Percentiles rank a stretch among this genome's conserved stretches.
Conservation (phyloP, 2,329 filamentous ascomycete species). For the Dactylellina drechsleri region DNA sequence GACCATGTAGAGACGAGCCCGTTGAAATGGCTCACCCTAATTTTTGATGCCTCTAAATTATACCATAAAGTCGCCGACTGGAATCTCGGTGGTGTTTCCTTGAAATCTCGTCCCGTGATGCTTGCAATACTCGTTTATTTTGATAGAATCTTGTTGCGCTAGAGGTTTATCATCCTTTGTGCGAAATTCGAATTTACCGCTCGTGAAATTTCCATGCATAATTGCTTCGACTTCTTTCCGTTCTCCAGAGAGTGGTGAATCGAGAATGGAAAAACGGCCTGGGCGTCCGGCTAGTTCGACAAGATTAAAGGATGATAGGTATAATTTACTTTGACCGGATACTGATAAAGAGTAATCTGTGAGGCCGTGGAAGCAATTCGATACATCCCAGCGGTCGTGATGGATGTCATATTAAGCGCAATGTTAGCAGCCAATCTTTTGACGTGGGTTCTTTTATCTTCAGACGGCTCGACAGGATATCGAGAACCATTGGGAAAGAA, state of each 20-base stretch:
- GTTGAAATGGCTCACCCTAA: conserved; percentile 29
- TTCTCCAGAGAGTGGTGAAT: conserved; percentile 24
- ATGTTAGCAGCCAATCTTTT: conserved; percentile 23
- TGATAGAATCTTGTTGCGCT: conserved; percentile 13
- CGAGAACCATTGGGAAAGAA: conserved; percentile 26
- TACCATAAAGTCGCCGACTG: conserved; percentile 32
- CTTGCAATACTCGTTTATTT: background rate
- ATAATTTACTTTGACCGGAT: conserved; percentile 39
- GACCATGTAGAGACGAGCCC: conserved; percentile 19
- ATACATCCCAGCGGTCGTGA: conserved; percentile 18
- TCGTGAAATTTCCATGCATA: conserved; percentile 24
- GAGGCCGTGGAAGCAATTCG: conserved; percentile 8
- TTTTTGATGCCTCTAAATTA: conserved; percentile 30
- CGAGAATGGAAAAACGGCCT: conserved; percentile 29
- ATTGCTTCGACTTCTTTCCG: conserved; percentile 9
- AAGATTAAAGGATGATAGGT: conserved; percentile 20
- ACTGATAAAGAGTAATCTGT: conserved; percentile 29
- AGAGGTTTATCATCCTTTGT: conserved; percentile 16
- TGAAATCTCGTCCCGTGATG: conserved; percentile 24
- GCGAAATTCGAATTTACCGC: conserved; percentile 32
- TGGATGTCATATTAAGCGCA: conserved; percentile 15
- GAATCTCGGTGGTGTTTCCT: conserved; percentile 28
- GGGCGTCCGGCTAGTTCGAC: conserved; percentile 22
- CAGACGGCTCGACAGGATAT: background rate
- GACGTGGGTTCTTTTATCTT: background rate